Conservation (phyloP, 2,329 filamentous ascomycete genomes). For the Fusarium tanahbumbuense region DNA sequence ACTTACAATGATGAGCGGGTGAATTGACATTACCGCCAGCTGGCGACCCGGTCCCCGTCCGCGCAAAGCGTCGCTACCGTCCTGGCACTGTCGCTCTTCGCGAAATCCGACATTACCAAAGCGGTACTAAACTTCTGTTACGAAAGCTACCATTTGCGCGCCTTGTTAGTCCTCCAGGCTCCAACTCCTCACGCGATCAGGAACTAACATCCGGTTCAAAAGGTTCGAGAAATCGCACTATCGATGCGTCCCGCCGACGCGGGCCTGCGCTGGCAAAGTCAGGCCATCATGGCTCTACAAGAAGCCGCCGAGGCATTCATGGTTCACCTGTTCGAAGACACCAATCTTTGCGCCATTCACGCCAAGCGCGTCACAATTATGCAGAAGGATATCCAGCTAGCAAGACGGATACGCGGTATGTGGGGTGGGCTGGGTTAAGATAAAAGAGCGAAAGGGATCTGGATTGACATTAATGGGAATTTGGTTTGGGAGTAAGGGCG, state of each 20-base stretch:
- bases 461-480: conserved; percentile 19
- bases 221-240: conserved; percentile 75
- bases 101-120: conserved; percentile 93
- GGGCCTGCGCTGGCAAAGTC: conserved; percentile 93
- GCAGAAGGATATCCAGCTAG: conserved; percentile 98
- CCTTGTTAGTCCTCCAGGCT: conserved; percentile 62
- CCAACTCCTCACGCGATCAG: conserved; percentile 1
- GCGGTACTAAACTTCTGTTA: conserved; percentile 87
- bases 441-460: background rate
- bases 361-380: conserved; percentile 97
- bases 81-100: conserved; percentile 88
- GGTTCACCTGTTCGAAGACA: conserved; percentile 87
- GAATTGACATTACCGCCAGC: conserved; percentile 60
- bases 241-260: conserved; percentile 70
- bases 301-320: conserved; percentile 97
- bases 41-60: conserved; percentile 76
- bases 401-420: conserved; percentile 79
- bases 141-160: conserved; percentile 83
- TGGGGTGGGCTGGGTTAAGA: conserved; percentile 75
- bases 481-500: conserved; percentile 23
- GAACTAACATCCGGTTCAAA: conserved; percentile 23
- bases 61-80: conserved; percentile 72
- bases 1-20: background rate
- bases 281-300: conserved; percentile 91
- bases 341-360: conserved; percentile 93